Percentiles rank a stretch among this genome's conserved stretches.
Evolutionary conservation across 768 basidiomycete genomes (phyloP).

Genomic region (Auriscalpium vulgare): DNA sequence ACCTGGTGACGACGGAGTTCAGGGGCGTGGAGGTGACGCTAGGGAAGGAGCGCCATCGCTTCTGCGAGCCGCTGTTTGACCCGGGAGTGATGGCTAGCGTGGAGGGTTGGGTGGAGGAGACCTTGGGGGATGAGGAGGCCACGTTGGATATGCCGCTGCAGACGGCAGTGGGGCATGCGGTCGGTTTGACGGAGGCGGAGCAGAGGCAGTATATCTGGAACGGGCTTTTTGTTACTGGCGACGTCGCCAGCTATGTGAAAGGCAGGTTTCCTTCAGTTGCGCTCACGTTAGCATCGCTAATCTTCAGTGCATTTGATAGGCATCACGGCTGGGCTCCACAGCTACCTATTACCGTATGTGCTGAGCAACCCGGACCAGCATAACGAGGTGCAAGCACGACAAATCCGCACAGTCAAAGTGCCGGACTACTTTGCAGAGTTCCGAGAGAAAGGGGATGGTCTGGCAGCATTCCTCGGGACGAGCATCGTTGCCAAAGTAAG

Average conservation of each 20-base stretch:
- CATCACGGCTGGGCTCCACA: no score
- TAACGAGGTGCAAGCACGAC: constrained; percentile 66
- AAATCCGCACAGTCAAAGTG: constrained; percentile 52
- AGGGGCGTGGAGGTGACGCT: constrained; percentile 62
- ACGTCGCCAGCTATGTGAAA: constrained; percentile 62
- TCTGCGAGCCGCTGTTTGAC: constrained; percentile 87
- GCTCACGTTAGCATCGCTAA: no score
- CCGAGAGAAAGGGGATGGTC: constrained; percentile 74
- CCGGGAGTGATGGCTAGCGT: constrained; percentile 42
- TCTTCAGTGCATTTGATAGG: no score
- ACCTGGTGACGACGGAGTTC: constrained; percentile 73
- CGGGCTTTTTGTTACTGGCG: constrained; percentile 75
- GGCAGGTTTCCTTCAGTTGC: constrained; percentile 32
- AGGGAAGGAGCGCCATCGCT: constrained; percentile 83
- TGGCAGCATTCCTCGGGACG: constrained; percentile 73
- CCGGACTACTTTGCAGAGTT: constrained; percentile 93
- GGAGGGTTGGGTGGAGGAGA: constrained; percentile 4
- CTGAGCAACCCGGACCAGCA: constrained; percentile 52
- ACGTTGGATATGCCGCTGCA: constrained; percentile 41
- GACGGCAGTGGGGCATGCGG: constrained; percentile 57
- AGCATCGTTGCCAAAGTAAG: constrained; percentile 80
- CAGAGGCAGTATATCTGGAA: constrained; percentile 69
- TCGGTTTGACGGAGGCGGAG: constrained; percentile 53
- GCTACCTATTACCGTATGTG: constrained; percentile 34
- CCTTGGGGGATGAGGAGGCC: constrained; percentile 17